phyloP scores from a whole-genome alignment of 2,329 filamentous ascomycete species.

The Didymella pomorum region DNA sequence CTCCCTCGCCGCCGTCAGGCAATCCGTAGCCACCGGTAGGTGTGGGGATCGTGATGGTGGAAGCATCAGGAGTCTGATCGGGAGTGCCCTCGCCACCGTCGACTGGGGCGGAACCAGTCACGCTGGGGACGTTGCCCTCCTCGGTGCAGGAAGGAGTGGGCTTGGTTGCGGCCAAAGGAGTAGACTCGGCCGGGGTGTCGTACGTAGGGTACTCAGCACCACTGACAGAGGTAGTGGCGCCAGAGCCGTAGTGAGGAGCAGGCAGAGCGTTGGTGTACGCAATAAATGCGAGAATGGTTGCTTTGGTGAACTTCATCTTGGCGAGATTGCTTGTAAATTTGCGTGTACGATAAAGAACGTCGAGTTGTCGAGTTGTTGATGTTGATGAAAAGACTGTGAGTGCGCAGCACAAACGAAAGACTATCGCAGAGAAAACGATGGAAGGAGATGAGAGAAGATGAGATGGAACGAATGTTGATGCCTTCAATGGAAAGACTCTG shows the following conservation, averaged over 20 bases:
- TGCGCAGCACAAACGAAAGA: conserved; percentile 21
- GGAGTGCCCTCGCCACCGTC: background rate
- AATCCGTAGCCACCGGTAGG: background rate
- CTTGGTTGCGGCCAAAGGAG: conserved; percentile 17
- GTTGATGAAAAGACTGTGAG: conserved; percentile 15
- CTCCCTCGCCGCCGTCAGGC: background rate
- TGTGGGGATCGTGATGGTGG: background rate
- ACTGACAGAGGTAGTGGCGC: background rate
- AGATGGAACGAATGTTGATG: conserved; percentile 9
- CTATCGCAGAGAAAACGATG: background rate
- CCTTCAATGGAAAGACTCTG: background rate
- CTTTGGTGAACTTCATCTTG: conserved; percentile 17
- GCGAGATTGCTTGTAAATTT: background rate
- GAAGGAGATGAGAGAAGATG: background rate
- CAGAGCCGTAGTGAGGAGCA: conserved; percentile 11
- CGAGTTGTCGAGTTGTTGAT: background rate
- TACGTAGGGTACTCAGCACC: background rate
- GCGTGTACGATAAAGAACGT: conserved; percentile 1
- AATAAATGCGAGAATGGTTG: conserved; percentile 16
- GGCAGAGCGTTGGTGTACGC: conserved; percentile 16
- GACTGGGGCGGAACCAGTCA: background rate
- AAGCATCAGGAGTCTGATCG: background rate
- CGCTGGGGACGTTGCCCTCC: background rate
- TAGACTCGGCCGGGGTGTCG: background rate
- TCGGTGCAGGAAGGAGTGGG: background rate